A percentile compares a stretch with the other conserved stretches of the same genome.
Evolutionary conservation across 352 stramenopile species (phyloP).

Genomic region (Pythium vanterpoolii): DNA sequence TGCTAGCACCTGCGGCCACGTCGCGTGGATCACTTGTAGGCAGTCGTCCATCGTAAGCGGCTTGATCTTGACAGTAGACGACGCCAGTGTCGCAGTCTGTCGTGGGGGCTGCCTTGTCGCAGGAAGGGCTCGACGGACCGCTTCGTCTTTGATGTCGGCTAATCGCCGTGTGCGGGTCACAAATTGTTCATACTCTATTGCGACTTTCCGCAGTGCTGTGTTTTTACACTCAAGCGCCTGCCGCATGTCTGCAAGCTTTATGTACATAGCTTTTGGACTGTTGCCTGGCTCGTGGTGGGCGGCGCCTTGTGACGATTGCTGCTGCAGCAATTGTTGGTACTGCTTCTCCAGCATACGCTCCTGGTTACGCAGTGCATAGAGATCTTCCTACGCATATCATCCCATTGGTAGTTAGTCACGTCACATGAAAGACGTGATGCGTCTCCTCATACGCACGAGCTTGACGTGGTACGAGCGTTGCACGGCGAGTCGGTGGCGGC

Average conservation of each 20-base stretch:
- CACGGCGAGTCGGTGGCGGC: conserved; percentile 29
- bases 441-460: conserved; percentile 16
- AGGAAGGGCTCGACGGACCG: too few species aligned
- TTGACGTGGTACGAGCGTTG: conserved; percentile 36
- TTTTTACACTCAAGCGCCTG: conserved; percentile 31
- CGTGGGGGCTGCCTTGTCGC: too few species aligned
- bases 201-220: conserved; percentile 19
- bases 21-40: conserved; percentile 35
- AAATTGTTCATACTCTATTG: conserved; percentile 30
- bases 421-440: background rate
- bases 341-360: conserved; percentile 28
- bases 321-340: conserved; percentile 19
- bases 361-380: conserved; percentile 30
- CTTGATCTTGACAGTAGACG: conserved; percentile 6
- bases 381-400: conserved; percentile 23
- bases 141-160: background rate
- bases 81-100: background rate
- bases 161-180: conserved; percentile 22
- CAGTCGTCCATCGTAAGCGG: conserved; percentile 17
- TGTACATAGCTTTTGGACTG: conserved; percentile 20
- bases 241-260: conserved; percentile 31
- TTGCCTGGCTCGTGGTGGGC: background rate
- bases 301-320: background rate
- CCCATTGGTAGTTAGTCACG: background rate
- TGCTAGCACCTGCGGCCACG: conserved; percentile 16